Conservation (phyloP, 129 eudicot species). For the Flaveria robusta region DNA sequence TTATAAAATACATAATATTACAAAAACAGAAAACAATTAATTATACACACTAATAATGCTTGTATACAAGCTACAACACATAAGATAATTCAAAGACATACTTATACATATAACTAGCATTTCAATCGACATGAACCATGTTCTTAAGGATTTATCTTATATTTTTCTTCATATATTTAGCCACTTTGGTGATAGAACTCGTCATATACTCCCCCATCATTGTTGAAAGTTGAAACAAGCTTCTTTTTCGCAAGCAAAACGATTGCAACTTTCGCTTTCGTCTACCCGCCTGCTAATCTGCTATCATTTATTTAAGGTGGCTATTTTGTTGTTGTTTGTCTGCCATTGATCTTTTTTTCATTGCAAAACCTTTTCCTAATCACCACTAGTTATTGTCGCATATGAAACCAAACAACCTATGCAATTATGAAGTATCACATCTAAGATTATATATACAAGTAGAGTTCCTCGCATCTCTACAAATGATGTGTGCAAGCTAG, state of each 20-base stretch:
- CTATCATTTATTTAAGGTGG: not conserved
- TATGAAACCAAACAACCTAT: not conserved
- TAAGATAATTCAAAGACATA: not conserved
- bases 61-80: not conserved
- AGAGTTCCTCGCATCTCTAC: too few relatives aligned
- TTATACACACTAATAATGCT: too few relatives aligned
- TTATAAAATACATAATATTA: too few relatives aligned
- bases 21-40: not conserved
- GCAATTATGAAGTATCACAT: not conserved
- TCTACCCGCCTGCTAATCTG: not conserved
- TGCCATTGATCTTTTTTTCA: not conserved
- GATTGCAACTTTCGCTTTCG: conserved; percentile 6
- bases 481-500: not conserved
- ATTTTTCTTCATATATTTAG: not conserved
- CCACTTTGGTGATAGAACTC: not conserved
- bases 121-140: not conserved
- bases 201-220: not conserved
- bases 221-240: conserved; percentile 11
- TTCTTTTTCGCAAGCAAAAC: conserved; percentile 4
- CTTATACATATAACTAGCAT: not conserved
- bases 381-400: not conserved
- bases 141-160: conserved; percentile 10
- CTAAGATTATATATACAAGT: not conserved
- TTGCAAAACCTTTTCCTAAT: not conserved
- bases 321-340: not conserved